Evolutionary conservation across 176 grass and related monocot species (phyloP), one percentile per base, ranked within the genome.

Genomic region (Aechmea fasciata): DNA sequence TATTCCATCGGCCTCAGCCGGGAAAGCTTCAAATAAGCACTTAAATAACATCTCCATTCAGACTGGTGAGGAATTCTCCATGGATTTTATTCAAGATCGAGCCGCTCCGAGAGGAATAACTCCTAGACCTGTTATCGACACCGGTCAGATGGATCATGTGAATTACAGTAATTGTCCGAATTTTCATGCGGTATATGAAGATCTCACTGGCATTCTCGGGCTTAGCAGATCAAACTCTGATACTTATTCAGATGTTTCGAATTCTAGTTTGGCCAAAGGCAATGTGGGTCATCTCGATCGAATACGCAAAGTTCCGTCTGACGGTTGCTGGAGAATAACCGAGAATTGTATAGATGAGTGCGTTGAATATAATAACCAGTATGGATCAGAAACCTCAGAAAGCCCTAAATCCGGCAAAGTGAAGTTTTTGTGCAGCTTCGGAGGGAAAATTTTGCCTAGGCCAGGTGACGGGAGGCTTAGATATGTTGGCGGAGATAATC

Each of bases 381-480:
- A 78, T 25, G 59, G 41, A 77, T 69, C 71, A 74, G 55, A 47
- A 6, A 20, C 59, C 14, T 64, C 61, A 23, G 80, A 83, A 22
- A 92, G 86, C 64, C 86, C 94, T 23, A 67, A 75, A 17, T 70
- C 79, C 22, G 74, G 81, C 2, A 93, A 88, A 73, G 77, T 88
- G 69, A 99, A 99, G 51, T 90, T 99, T 51, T 79, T 99, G 80
- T 99, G 94, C 64, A 99, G 94, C 85, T 93, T 99, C 75, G 89
- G 89, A 29, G 94, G 94, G 49, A 99, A 87, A 73, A 90, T 99
- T 67, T 69, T 99, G 59, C 89, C 89, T 13, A 80, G 94, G 72
- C 94, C 89, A n/a, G 88, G 76, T 71, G 94, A 99, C 70, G 89
- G 89, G 14, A 90, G 77, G 82, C 73, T 99, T 59, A 88, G 89